Evolutionary conservation across 169 alveolate species (phyloP).

Genomic region (Prorocentrum cordatum): DNA sequence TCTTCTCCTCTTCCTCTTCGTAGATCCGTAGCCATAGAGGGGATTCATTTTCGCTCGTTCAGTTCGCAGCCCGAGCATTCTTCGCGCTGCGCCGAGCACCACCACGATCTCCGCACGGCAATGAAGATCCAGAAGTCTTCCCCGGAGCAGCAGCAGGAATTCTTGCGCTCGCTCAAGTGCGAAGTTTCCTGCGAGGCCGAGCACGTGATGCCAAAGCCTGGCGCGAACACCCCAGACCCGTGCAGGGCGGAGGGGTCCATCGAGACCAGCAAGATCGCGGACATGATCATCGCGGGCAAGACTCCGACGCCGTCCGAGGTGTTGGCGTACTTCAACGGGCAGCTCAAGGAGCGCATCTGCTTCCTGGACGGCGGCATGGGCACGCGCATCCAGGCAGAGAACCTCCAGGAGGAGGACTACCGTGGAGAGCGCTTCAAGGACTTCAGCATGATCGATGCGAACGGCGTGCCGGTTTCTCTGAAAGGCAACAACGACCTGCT

Average conservation of each 20-base stretch:
- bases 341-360: constrained; percentile 45
- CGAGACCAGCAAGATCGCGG: constrained; percentile 25
- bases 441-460: not conserved
- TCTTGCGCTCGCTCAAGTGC: too few species aligned
- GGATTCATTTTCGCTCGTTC: too few species aligned
- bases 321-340: constrained; percentile 20
- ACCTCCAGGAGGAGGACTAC: not conserved
- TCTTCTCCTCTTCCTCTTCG: too few species aligned
- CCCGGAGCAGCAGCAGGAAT: too few species aligned
- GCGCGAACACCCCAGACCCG: not conserved
- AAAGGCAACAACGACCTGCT: not conserved
- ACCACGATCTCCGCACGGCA: too few species aligned
- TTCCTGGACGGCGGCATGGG: constrained; percentile 59
- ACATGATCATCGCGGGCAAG: constrained; percentile 32
- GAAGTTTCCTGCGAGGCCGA: constrained; percentile 43
- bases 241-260: constrained; percentile 29
- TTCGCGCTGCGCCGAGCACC: too few species aligned
- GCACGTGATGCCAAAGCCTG: constrained; percentile 26
- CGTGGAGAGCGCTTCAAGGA: not conserved
- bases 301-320: constrained; percentile 43
- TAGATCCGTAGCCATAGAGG: too few species aligned
- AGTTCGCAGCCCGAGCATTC: too few species aligned
- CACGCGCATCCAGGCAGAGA: constrained; percentile 35
- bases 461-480: not conserved
- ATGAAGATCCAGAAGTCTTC: too few species aligned